Evolutionary conservation across 2,329 filamentous ascomycete genomes (phyloP).

Genomic region (Aspergillus sp.): DNA sequence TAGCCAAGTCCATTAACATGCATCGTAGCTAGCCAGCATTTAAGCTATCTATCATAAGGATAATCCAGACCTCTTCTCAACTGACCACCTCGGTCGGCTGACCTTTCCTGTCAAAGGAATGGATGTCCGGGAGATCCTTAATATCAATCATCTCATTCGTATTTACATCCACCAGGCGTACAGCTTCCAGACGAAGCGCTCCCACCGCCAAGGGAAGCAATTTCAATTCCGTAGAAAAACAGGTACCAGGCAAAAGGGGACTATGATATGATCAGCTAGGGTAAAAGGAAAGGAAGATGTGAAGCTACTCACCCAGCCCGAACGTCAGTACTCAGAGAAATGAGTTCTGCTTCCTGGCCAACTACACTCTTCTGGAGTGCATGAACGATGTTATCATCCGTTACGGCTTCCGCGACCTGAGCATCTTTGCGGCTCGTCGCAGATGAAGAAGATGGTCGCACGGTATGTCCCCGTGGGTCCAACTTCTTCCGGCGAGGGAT

Average conservation of each 20-base stretch:
- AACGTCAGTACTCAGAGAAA: conserved; percentile 60
- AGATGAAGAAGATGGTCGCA: conserved; percentile 51
- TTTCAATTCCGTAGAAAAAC: conserved; percentile 58
- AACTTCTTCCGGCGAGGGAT: conserved; percentile 52
- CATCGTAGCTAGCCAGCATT: conserved; percentile 3
- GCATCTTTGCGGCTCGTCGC: conserved; percentile 35
- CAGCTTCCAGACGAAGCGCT: conserved; percentile 53
- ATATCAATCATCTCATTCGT: conserved; percentile 59
- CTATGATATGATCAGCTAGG: conserved; percentile 33
- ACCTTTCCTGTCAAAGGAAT: conserved; percentile 39
- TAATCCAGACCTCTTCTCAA: neutral
- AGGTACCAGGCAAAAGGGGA: conserved; percentile 56
- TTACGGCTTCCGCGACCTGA: conserved; percentile 53
- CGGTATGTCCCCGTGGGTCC: conserved; percentile 43
- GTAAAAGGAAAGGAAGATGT: neutral
- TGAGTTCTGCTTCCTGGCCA: conserved; percentile 53
- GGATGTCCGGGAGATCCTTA: conserved; percentile 57
- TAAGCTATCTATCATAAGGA: conserved; percentile 2
- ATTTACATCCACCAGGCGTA: conserved; percentile 58
- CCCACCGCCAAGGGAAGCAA: conserved; percentile 56
- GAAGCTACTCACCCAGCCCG: conserved; percentile 54
- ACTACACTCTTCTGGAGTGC: conserved; percentile 54
- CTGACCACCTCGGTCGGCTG: neutral
- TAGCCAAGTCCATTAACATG: neutral
- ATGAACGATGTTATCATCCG: conserved; percentile 59